Conservation (phyloP, 1,284 basidiomycete genomes). For the Rhodotorula glutinis region DNA sequence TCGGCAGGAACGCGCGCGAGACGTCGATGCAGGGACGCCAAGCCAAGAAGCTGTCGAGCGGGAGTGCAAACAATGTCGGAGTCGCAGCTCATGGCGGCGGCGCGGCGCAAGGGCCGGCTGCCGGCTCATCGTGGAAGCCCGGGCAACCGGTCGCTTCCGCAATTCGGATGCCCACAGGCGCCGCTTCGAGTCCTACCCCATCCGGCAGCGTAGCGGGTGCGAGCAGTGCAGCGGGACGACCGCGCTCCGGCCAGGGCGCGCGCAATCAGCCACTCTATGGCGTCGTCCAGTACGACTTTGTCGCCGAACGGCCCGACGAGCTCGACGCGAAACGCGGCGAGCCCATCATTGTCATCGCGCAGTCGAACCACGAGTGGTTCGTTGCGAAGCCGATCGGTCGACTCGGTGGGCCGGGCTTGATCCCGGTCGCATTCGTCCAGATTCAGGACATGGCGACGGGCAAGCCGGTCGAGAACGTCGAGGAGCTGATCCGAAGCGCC, state of each 20-base stretch:
- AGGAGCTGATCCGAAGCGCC: constrained; percentile 74
- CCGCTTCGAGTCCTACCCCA: neutral
- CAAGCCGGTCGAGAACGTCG: constrained; percentile 65
- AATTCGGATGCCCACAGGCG: no score
- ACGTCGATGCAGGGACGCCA: constrained; percentile 19
- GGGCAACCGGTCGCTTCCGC: neutral
- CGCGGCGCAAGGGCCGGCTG: neutral
- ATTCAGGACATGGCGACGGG: constrained; percentile 88
- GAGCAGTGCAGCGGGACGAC: neutral
- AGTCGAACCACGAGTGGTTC: constrained; percentile 69
- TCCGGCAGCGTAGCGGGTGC: neutral
- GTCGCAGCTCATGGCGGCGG: constrained; percentile 9
- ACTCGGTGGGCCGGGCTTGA: constrained; percentile 90
- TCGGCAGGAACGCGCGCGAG: constrained; percentile 44
- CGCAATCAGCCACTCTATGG: constrained; percentile 62
- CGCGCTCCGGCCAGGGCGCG: constrained; percentile 38
- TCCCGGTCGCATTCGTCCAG: constrained; percentile 94
- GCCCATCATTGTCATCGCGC: constrained; percentile 72
- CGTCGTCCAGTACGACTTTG: constrained; percentile 91
- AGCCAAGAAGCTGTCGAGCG: constrained; percentile 17
- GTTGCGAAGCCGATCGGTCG: constrained; percentile 85
- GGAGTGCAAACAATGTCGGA: constrained; percentile 13
- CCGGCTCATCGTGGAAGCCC: constrained; percentile 13
- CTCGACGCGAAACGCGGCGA: constrained; percentile 92
- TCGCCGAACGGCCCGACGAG: constrained; percentile 91